phyloP scores from a whole-genome alignment of 345 rosid genomes.

The Brassica nigra region DNA sequence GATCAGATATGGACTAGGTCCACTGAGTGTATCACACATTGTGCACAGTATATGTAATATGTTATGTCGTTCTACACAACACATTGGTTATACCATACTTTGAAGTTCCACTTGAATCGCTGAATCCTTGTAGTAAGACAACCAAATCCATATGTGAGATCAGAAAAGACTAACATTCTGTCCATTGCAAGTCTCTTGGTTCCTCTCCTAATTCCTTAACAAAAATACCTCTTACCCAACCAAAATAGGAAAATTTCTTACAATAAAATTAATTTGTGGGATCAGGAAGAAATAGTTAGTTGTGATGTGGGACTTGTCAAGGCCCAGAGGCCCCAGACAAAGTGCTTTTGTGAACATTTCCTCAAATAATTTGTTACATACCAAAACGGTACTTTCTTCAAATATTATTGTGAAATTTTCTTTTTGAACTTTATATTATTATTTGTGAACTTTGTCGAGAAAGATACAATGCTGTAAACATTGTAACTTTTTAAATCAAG shows the following conservation, averaged over 20 bases:
- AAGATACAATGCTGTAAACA: not conserved
- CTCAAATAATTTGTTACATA: not conserved
- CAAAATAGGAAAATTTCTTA: not conserved
- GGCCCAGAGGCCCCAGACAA: constrained; percentile 9
- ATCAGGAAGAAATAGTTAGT: constrained; percentile 5
- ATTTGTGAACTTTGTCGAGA: not conserved
- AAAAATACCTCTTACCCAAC: not conserved
- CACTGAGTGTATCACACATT: not conserved
- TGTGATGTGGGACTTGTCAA: constrained; percentile 1
- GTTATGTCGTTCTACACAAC: not conserved
- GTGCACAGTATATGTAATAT: not conserved
- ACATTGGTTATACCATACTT: not conserved
- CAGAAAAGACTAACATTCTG: not conserved
- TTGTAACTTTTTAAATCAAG: not conserved
- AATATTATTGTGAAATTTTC: not conserved
- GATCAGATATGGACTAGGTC: not conserved
- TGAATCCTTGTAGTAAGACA: not conserved
- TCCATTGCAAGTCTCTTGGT: not conserved
- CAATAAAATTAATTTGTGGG: constrained; percentile 1
- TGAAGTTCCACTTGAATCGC: not conserved
- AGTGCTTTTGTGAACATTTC: constrained; percentile 1
- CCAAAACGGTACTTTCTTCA: not conserved
- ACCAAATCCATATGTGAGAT: not conserved
- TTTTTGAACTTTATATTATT: not conserved
- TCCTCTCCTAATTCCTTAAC: not conserved